A percentile compares a stretch with the other conserved stretches of the same genome.
Conservation (phyloP, 2,329 filamentous ascomycete genomes). For the Diplodia corticola region DNA sequence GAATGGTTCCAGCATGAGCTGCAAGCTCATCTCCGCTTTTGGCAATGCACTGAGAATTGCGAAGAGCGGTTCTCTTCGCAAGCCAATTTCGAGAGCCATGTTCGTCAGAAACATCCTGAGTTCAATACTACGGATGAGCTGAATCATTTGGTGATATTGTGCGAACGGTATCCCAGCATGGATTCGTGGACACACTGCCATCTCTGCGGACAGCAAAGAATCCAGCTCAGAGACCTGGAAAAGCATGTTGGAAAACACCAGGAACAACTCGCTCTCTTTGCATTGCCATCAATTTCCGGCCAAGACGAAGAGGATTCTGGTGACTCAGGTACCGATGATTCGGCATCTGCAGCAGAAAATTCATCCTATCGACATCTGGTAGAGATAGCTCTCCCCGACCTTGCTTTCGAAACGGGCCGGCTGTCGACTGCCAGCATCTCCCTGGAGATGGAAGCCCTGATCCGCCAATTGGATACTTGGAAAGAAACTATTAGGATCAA, state of each 20-base stretch:
- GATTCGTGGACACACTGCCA: not conserved
- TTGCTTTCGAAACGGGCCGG: too few relatives aligned
- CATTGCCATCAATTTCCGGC: not conserved
- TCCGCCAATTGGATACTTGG: too few relatives aligned
- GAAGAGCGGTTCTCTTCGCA: not conserved
- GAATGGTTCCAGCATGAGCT: slow-evolving; percentile 17
- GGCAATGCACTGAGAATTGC: not conserved
- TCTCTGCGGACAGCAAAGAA: not conserved
- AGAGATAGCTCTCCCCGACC: too few relatives aligned
- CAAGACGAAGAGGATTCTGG: not conserved
- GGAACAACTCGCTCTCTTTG: slow-evolving; percentile 4
- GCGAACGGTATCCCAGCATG: not conserved
- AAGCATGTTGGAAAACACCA: not conserved
- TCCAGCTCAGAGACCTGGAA: not conserved
- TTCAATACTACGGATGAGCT: not conserved
- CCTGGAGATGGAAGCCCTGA: too few relatives aligned
- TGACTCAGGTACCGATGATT: not conserved
- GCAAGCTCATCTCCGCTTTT: not conserved
- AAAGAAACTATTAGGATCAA: too few relatives aligned
- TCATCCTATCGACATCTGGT: not conserved
- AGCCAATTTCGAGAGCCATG: not conserved
- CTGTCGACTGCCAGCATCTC: too few relatives aligned
- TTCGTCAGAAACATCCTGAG: not conserved
- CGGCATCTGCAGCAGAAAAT: not conserved
- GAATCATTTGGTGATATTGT: not conserved